Conservation (phyloP, 108 stramenopile species). For the Phaeodactylum tricornutum region DNA sequence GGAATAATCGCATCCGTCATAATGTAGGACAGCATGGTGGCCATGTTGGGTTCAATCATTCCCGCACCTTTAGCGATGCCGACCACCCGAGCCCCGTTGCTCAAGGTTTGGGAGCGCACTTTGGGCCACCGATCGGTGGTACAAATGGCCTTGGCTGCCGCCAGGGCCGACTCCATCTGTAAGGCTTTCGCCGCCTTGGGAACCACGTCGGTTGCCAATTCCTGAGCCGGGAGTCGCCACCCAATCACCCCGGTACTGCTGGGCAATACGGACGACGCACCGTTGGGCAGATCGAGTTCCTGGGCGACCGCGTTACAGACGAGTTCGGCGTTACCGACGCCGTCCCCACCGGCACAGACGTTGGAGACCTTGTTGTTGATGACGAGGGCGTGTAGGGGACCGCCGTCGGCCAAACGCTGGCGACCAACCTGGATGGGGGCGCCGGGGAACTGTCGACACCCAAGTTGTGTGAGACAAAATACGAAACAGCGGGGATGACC, state of each 20-base stretch:
- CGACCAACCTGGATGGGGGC: conserved; percentile 87
- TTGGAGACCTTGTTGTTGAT: conserved; percentile 97
- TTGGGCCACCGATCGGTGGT: conserved; percentile 85
- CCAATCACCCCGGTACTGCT: conserved; percentile 95
- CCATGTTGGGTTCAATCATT: conserved; percentile 97
- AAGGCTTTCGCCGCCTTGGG: conserved; percentile 62
- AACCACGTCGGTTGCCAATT: conserved; percentile 68
- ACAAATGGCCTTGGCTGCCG: conserved; percentile 82
- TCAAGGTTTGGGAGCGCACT: conserved; percentile 65
- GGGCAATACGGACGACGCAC: conserved; percentile 73
- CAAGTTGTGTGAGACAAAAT: background rate
- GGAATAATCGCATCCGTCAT: conserved; percentile 84
- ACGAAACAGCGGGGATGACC: no score
- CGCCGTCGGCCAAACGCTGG: conserved; percentile 54
- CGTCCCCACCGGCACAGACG: conserved; percentile 88
- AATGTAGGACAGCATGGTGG: conserved; percentile 89
- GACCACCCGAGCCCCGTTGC: conserved; percentile 67
- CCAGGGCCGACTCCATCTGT: conserved; percentile 68
- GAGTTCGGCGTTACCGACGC: conserved; percentile 74
- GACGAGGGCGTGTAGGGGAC: conserved; percentile 84
- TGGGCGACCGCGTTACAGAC: conserved; percentile 82
- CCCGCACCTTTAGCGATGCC: conserved; percentile 96
- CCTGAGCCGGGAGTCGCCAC: conserved; percentile 91
- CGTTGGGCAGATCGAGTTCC: conserved; percentile 54
- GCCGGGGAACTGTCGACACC: conserved; percentile 67